A percentile compares a stretch with the other conserved stretches of the same genome.
phyloP scores from a whole-genome alignment of 1,284 basidiomycete species.

The Tilletia walkeri region DNA sequence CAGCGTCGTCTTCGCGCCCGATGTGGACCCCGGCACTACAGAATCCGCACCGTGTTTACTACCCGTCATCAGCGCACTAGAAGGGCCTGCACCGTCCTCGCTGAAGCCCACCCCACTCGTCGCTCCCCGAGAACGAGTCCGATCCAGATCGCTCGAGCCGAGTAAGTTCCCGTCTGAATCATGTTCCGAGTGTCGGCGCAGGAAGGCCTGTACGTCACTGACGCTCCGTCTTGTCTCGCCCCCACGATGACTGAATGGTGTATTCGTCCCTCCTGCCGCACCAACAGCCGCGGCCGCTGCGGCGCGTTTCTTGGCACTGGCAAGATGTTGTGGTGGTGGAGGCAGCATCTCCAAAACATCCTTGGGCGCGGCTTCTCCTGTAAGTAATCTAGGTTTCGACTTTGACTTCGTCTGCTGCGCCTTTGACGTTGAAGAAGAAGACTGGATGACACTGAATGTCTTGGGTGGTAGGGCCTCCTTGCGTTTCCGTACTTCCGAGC shows the following conservation, averaged over 20 bases:
- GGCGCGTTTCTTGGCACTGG: slow-evolving; percentile 22
- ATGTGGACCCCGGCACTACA: slow-evolving; percentile 29
- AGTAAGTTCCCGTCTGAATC: slow-evolving; percentile 4
- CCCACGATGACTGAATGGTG: slow-evolving; percentile 19
- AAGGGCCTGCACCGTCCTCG: background rate
- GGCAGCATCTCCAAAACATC: slow-evolving; percentile 27
- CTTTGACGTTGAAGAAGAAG: slow-evolving; percentile 26
- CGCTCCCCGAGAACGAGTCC: slow-evolving; percentile 27
- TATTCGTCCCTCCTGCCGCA: slow-evolving; percentile 9
- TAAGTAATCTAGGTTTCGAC: slow-evolving; percentile 27
- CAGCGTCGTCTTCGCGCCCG: slow-evolving; percentile 27
- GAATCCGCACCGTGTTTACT: background rate
- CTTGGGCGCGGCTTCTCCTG: slow-evolving; percentile 38
- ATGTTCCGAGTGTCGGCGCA: slow-evolving; percentile 32
- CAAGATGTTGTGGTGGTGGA: slow-evolving; percentile 27
- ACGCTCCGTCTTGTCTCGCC: slow-evolving; percentile 22
- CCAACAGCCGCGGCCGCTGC: slow-evolving; percentile 12
- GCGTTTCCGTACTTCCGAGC: slow-evolving; percentile 45
- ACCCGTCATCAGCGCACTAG: background rate
- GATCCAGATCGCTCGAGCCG: slow-evolving; percentile 25
- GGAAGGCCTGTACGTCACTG: slow-evolving; percentile 24
- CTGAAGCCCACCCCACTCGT: slow-evolving; percentile 9
- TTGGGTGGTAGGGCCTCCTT: slow-evolving; percentile 52
- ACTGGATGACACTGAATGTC: slow-evolving; percentile 52
- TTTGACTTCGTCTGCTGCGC: slow-evolving; percentile 14